Evolutionary conservation across 495 filamentous ascomycete species (phyloP).

Genomic region (Terfezia claveryi): DNA sequence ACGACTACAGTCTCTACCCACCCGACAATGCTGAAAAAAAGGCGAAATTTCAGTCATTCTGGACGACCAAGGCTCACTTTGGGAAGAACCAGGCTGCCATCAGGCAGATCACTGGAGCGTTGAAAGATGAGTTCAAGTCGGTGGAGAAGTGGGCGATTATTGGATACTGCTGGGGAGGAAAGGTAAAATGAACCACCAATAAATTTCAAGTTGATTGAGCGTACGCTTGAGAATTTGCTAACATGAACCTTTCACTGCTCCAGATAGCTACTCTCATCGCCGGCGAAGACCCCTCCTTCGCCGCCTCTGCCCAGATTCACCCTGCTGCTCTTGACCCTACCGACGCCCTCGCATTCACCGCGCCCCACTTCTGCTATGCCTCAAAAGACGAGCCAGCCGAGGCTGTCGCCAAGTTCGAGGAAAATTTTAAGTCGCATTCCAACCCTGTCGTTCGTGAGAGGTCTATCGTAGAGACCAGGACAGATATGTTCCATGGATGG

Average conservation of each 20-base stretch:
- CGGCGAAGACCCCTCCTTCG: conserved; percentile 39
- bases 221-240: neutral
- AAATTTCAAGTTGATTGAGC: neutral
- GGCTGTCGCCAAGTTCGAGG: conserved; percentile 23
- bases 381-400: conserved; percentile 31
- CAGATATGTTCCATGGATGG: conserved; percentile 36
- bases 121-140: conserved; percentile 25
- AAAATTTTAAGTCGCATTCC: conserved; percentile 17
- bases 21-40: conserved; percentile 63
- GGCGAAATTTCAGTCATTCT: conserved; percentile 53
- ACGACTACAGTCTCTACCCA: conserved; percentile 38
- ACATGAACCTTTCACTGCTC: conserved; percentile 1
- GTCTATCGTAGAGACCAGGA: conserved; percentile 29
- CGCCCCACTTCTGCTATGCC: conserved; percentile 33
- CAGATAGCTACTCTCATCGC: conserved; percentile 38
- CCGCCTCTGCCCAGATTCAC: conserved; percentile 47
- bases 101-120: conserved; percentile 35
- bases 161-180: conserved; percentile 94
- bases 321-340: conserved; percentile 74
- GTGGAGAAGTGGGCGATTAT: conserved; percentile 65
- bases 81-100: conserved; percentile 40
- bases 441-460: conserved; percentile 18
- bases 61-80: conserved; percentile 44
- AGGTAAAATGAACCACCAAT: conserved; percentile 30
- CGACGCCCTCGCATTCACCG: conserved; percentile 26